These are phyloP conservation scores for Pyrenophora seminiperda DNA, from an alignment of 2,329 filamentous ascomycete genomes.

Conservation along the genomic window DNA sequence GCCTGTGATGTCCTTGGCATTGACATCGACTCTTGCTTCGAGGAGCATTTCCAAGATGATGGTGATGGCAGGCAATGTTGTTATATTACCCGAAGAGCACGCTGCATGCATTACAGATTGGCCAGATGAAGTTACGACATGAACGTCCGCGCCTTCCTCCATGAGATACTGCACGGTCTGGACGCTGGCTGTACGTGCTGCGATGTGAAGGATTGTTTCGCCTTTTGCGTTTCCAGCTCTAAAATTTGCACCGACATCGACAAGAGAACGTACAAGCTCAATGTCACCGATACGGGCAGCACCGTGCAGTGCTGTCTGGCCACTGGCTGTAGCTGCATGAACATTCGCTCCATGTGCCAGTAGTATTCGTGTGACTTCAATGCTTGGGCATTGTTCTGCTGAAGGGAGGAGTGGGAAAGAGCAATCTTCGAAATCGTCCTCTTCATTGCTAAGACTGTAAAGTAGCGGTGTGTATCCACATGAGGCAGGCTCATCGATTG, in stretches of 20 bases:
- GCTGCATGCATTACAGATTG: constrained; percentile 7
- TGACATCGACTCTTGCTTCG: neutral
- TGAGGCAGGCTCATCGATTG: too few species aligned
- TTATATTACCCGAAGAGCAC: constrained; percentile 1
- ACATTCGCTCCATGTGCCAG: too few species aligned
- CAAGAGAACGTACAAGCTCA: constrained; percentile 5
- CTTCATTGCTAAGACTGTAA: too few species aligned
- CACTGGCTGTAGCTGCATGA: neutral
- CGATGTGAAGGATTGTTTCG: constrained; percentile 4
- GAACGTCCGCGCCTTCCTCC: constrained; percentile 3
- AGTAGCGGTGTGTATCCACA: too few species aligned
- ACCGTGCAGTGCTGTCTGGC: constrained; percentile 8
- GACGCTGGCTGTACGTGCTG: constrained; percentile 5
- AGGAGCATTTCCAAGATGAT: constrained; percentile 3
- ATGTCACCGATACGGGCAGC: neutral
- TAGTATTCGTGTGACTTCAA: too few species aligned
- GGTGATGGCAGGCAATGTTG: constrained; percentile 1
- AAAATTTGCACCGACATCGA: constrained; percentile 6
- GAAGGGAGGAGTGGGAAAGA: too few species aligned
- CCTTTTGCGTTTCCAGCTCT: constrained; percentile 1
- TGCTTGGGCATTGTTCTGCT: too few species aligned
- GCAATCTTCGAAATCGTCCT: too few species aligned
- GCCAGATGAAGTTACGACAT: constrained; percentile 2
- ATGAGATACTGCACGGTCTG: constrained; percentile 1
- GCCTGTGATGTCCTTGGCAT: constrained; percentile 2